A percentile compares a stretch with the other conserved stretches of the same genome.
These are phyloP conservation scores for Cordia subcordata DNA, from an alignment of 257 asterid genomes.

Conservation along the genomic window DNA sequence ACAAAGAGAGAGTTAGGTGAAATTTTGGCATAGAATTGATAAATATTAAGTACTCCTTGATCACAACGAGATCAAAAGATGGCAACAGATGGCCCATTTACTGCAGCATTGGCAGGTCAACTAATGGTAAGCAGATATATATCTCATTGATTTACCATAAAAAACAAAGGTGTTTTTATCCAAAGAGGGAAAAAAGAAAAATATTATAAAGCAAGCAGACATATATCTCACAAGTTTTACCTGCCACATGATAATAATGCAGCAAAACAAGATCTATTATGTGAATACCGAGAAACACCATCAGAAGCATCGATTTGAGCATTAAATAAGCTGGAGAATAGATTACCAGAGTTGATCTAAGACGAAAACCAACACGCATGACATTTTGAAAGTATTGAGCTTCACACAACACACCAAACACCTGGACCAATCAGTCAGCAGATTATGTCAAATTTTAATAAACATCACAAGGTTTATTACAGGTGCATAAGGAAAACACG, in stretches of 20 bases:
- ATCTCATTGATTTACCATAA: too few species aligned
- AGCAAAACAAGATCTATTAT: not conserved
- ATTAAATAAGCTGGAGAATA: slow-evolving; percentile 14
- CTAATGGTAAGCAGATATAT: too few species aligned
- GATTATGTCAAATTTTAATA: slow-evolving; percentile 1
- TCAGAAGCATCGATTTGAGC: not conserved
- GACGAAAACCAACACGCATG: slow-evolving; percentile 95
- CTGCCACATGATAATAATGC: not conserved
- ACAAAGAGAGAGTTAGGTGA: too few species aligned
- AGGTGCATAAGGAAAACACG: not conserved
- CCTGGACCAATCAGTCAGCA: slow-evolving; percentile 8
- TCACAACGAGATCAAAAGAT: too few species aligned
- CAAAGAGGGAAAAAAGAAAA: too few species aligned
- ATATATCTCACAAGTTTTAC: not conserved
- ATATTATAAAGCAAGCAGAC: too few species aligned
- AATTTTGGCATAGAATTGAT: too few species aligned
- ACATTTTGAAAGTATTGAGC: slow-evolving; percentile 96
- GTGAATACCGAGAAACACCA: not conserved
- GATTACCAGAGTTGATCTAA: slow-evolving; percentile 86
- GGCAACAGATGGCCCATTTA: not conserved
- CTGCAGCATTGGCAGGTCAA: too few species aligned
- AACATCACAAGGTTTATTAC: not conserved
- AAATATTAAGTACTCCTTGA: too few species aligned
- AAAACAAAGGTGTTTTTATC: too few species aligned
- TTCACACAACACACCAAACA: slow-evolving; percentile 84